Evolutionary conservation across 441 rosid genomes (phyloP).

Genomic region (Breynia disticha): DNA sequence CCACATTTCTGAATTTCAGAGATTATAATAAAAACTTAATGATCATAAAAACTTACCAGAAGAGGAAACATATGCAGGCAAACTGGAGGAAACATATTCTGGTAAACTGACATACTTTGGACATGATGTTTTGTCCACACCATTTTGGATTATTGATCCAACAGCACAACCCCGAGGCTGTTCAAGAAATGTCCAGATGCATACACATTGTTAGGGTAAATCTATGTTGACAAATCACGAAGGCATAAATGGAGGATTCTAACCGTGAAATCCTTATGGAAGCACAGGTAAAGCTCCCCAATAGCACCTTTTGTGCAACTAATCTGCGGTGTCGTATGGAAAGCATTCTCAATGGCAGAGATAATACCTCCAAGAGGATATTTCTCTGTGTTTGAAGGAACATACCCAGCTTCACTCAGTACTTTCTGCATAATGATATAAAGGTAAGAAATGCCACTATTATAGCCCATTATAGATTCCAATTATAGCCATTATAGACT

Average conservation of each 20-base stretch:
- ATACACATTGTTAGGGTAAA: neutral
- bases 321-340: constrained; percentile 58
- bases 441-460: too few species aligned
- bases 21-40: neutral
- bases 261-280: constrained; percentile 83
- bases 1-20: neutral
- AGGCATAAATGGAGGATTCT: constrained; percentile 13
- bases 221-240: neutral
- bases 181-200: constrained; percentile 12
- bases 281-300: constrained; percentile 71
- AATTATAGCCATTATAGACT: too few species aligned
- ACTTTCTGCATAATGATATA: constrained; percentile 68
- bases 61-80: constrained; percentile 46
- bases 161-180: constrained; percentile 72
- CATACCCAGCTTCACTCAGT: constrained; percentile 75
- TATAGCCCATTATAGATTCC: too few species aligned
- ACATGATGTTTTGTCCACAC: constrained; percentile 41
- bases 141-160: constrained; percentile 17
- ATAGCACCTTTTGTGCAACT: constrained; percentile 58
- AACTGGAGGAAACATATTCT: constrained; percentile 37
- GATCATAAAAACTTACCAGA: constrained; percentile 33
- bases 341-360: constrained; percentile 81
- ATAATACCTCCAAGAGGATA: constrained; percentile 88
- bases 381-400: constrained; percentile 76
- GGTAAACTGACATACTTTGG: constrained; percentile 83